Evolutionary conservation across 306 rosid species (phyloP), one percentile per base, ranked within the genome.

Genomic region (Sicyos baderoa): DNA sequence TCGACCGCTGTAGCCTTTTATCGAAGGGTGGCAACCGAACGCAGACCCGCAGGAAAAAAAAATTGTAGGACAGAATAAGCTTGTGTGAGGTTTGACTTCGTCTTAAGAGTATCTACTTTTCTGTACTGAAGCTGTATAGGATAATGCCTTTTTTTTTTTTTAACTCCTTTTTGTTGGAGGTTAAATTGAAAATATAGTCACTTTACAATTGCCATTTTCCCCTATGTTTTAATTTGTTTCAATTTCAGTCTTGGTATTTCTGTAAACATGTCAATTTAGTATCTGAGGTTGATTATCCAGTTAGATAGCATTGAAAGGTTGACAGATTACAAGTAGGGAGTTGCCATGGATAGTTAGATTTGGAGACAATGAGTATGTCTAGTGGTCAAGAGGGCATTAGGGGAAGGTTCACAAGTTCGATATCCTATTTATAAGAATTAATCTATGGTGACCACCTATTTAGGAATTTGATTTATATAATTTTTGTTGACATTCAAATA

Each of bases 11-110:
- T 49, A 49, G 57, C 45, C 16, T 67, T 66, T 45, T 15, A 14
- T 25, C 40, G 5, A 45, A 45, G 70, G 17, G 54, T 19, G 0
- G 54, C 54, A 3, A 18, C 12, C 4, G 21, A 14, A 45, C 54
- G 9, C 55, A 14, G 13, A 21, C 71, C 79, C 60, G 81, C 74
- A 27, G 79, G 52, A 76, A 53, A 54, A 44, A 47, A 19, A 15
- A 25, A 55, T 62, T 57, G 55, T 79, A 9, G 37, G 70, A 60
- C 57, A 37, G 74, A 64, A 19, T 72, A 62, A 58, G 76, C 56
- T 10, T 51, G 74, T 52, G 75, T 5, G 76, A 77, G 78, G 84
- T 70, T 56, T 23, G 74, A 70, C 54, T 74, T 57, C 17, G 62
- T 72, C 67, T 69, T 42, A 54, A 53, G 72, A 72, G 70, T 57